Evolutionary conservation across 116 monocot genomes (phyloP).

Genomic region (Papilionanthe hybrid): DNA sequence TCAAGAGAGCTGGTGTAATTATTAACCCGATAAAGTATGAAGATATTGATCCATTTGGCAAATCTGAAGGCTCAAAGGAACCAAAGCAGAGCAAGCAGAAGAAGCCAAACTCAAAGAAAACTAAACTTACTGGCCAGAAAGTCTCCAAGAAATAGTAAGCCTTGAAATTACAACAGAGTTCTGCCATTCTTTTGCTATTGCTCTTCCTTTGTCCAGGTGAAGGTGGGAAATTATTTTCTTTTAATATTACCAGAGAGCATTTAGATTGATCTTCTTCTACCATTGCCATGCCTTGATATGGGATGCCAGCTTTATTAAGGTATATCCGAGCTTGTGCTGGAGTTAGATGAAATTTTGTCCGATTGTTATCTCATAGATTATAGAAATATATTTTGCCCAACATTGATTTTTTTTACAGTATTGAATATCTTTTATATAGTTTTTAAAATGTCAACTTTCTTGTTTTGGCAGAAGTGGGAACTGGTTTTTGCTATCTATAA

Average conservation of each 20-base stretch:
- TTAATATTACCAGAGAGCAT: not conserved
- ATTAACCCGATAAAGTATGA: slow-evolving; percentile 83
- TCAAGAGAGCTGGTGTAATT: slow-evolving; percentile 70
- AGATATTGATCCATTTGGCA: slow-evolving; percentile 68
- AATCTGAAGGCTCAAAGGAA: slow-evolving; percentile 32
- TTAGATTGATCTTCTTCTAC: not conserved
- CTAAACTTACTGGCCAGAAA: slow-evolving; percentile 16
- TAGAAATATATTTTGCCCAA: no score
- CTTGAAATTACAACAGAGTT: not conserved
- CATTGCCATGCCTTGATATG: not conserved
- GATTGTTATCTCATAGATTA: not conserved
- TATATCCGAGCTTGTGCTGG: not conserved
- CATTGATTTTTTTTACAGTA: no score
- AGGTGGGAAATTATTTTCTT: no score
- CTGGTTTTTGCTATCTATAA: no score
- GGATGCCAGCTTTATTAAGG: not conserved
- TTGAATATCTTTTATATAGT: no score
- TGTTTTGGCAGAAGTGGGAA: no score
- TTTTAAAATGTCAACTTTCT: no score
- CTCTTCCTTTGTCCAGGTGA: not conserved
- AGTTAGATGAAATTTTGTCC: not conserved
- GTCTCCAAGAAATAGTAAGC: not conserved
- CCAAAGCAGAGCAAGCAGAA: slow-evolving; percentile 32
- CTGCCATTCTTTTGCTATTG: not conserved
- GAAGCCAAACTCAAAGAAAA: slow-evolving; percentile 31